These are phyloP conservation scores for Boletus tylopilopsis DNA, from an alignment of 768 basidiomycete genomes.

Conservation along the genomic window DNA sequence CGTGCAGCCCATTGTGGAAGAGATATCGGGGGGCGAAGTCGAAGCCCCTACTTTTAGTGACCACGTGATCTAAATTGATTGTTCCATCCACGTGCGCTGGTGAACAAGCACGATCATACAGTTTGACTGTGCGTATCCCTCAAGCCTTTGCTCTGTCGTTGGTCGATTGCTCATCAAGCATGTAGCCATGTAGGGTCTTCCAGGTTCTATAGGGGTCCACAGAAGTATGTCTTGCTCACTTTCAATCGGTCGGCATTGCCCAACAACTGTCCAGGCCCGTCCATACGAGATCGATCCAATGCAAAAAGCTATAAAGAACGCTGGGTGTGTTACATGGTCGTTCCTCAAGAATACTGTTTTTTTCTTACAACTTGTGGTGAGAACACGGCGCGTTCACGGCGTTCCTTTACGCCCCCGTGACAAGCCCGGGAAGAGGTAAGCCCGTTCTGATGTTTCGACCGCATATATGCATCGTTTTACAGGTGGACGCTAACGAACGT, in stretches of 20 bases:
- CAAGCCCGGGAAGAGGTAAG: slow-evolving; percentile 76
- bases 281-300: slow-evolving; percentile 89
- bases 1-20: too few species aligned
- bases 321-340: slow-evolving; percentile 45
- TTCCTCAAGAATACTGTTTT: background rate
- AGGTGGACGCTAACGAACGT: slow-evolving; percentile 55
- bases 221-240: slow-evolving; percentile 47
- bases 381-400: slow-evolving; percentile 75
- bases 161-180: too few species aligned
- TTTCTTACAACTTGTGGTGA: slow-evolving; percentile 41
- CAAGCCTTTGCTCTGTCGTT: too few species aligned
- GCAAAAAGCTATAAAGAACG: slow-evolving; percentile 79
- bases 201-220: slow-evolving; percentile 79
- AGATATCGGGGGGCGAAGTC: too few species aligned
- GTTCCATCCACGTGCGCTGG: too few species aligned
- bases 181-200: slow-evolving; percentile 63
- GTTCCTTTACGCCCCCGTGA: slow-evolving; percentile 82
- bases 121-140: too few species aligned
- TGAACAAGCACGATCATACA: too few species aligned
- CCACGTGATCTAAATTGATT: too few species aligned
- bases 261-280: slow-evolving; percentile 53
- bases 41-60: too few species aligned
- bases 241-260: background rate
- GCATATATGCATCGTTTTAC: slow-evolving; percentile 29
- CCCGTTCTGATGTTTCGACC: background rate